Evolutionary conservation across 352 stramenopile genomes (phyloP).

Genomic region (Globisporangium orthogonon): DNA sequence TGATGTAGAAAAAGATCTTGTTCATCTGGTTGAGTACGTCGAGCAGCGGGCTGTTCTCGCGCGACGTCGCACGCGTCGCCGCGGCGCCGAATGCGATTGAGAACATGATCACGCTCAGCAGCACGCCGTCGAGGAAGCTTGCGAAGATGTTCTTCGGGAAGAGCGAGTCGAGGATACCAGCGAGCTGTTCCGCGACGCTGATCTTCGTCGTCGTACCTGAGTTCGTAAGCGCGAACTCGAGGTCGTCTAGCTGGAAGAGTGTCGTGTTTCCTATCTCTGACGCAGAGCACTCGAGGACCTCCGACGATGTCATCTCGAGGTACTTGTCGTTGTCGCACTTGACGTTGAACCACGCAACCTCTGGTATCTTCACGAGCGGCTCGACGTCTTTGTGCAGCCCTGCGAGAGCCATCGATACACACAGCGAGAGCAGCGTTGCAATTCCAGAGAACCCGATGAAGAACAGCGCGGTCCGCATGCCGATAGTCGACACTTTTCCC

Average conservation of each 20-base stretch:
- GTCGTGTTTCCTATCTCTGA: constrained; percentile 18
- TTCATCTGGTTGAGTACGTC: constrained; percentile 63
- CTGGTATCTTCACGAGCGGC: neutral
- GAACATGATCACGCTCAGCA: constrained; percentile 65
- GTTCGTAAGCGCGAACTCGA: constrained; percentile 14
- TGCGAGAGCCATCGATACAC: constrained; percentile 35
- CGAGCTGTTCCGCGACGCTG: constrained; percentile 46
- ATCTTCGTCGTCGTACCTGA: constrained; percentile 24
- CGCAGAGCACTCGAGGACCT: constrained; percentile 18
- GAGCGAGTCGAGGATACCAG: constrained; percentile 43
- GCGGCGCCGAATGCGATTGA: constrained; percentile 54
- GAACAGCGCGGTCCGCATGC: constrained; percentile 39
- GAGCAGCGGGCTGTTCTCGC: constrained; percentile 51
- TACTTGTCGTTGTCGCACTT: constrained; percentile 33
- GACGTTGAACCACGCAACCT: constrained; percentile 16
- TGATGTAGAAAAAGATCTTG: constrained; percentile 63
- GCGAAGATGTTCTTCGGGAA: constrained; percentile 53
- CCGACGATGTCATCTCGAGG: constrained; percentile 22
- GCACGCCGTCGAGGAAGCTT: constrained; percentile 38
- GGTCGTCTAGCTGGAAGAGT: constrained; percentile 39
- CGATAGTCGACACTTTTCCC: constrained; percentile 55
- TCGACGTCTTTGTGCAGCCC: constrained; percentile 18
- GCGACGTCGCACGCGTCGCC: constrained; percentile 34
- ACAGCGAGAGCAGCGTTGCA: constrained; percentile 29
- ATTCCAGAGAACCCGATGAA: constrained; percentile 38